phyloP scores from a whole-genome alignment of 2,329 filamentous ascomycete genomes.

The Hymenotorrendiella dingleyae region DNA sequence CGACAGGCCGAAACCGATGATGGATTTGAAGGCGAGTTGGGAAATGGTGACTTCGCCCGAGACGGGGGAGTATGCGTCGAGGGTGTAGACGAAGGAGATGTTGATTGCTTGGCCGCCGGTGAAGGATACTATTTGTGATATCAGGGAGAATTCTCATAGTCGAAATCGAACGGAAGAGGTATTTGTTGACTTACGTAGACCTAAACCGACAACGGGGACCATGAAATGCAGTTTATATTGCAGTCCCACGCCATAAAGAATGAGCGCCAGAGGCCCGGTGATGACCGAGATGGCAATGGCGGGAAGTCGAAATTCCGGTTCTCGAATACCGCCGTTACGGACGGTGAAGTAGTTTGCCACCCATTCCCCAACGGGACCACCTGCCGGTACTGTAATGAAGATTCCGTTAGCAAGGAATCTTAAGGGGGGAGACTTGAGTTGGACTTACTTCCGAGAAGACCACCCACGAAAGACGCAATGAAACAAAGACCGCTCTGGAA shows the following conservation, averaged over 20 bases:
- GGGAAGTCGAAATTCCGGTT: slow-evolving; percentile 26
- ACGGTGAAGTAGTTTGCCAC: slow-evolving; percentile 25
- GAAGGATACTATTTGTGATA: too few species aligned
- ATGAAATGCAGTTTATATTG: slow-evolving; percentile 17
- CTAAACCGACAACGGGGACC: slow-evolving; percentile 13
- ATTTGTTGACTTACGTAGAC: slow-evolving; percentile 3
- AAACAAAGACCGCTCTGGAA: slow-evolving; percentile 48
- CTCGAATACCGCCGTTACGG: slow-evolving; percentile 17
- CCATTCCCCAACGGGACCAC: slow-evolving; percentile 35
- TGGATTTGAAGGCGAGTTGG: slow-evolving; percentile 48
- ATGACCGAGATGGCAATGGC: slow-evolving; percentile 28
- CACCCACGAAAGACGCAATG: slow-evolving; percentile 42
- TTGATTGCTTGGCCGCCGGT: slow-evolving; percentile 17
- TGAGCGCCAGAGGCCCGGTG: slow-evolving; percentile 27
- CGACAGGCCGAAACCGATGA: slow-evolving; percentile 52
- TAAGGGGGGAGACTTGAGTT: background rate
- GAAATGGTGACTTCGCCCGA: slow-evolving; percentile 40
- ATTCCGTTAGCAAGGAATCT: too few species aligned
- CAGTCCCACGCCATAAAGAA: slow-evolving; percentile 34
- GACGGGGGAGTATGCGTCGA: slow-evolving; percentile 17
- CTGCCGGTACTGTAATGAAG: slow-evolving; percentile 39
- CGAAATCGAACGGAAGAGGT: background rate
- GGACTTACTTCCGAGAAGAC: slow-evolving; percentile 35
- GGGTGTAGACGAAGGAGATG: slow-evolving; percentile 18
- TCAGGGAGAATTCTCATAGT: background rate